These are phyloP conservation scores for Phytopythium sindhum DNA, from an alignment of 352 stramenopile species.

Conservation along the genomic window DNA sequence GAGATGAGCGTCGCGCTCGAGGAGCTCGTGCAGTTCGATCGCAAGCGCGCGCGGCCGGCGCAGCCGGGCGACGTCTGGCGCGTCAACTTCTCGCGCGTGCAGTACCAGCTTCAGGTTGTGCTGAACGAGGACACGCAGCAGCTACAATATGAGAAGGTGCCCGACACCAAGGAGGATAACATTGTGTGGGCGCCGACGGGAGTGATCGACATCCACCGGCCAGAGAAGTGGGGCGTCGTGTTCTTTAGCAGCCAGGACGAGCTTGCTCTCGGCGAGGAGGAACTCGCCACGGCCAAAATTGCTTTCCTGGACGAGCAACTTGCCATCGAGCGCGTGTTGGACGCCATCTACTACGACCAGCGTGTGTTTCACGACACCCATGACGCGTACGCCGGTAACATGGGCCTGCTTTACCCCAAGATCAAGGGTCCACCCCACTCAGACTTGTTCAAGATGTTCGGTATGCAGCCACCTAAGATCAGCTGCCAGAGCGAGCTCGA, in stretches of 20 bases:
- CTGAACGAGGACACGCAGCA: slow-evolving; percentile 44
- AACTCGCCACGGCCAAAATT: slow-evolving; percentile 29
- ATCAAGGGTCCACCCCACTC: slow-evolving; percentile 19
- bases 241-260: slow-evolving; percentile 53
- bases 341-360: slow-evolving; percentile 72
- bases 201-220: slow-evolving; percentile 73
- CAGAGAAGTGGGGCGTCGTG: slow-evolving; percentile 68
- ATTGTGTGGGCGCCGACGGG: slow-evolving; percentile 75
- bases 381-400: slow-evolving; percentile 36
- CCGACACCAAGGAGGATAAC: slow-evolving; percentile 51
- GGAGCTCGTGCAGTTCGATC: slow-evolving; percentile 67
- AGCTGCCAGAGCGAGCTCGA: slow-evolving; percentile 3
- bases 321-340: slow-evolving; percentile 51
- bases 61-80: slow-evolving; percentile 65
- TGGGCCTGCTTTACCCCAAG: slow-evolving; percentile 35
- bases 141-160: slow-evolving; percentile 49
- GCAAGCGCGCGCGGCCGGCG: slow-evolving; percentile 22
- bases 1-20: slow-evolving; percentile 74
- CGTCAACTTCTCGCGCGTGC: slow-evolving; percentile 90
- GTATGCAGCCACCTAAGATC: slow-evolving; percentile 33
- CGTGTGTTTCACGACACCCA: slow-evolving; percentile 38
- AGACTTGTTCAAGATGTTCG: slow-evolving; percentile 26
- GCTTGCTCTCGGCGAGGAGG: slow-evolving; percentile 31
- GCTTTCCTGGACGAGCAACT: slow-evolving; percentile 48
- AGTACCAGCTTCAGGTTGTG: slow-evolving; percentile 60